Conservation (phyloP, 192 early-diverging fungal genomes). For the Podila horticola region DNA sequence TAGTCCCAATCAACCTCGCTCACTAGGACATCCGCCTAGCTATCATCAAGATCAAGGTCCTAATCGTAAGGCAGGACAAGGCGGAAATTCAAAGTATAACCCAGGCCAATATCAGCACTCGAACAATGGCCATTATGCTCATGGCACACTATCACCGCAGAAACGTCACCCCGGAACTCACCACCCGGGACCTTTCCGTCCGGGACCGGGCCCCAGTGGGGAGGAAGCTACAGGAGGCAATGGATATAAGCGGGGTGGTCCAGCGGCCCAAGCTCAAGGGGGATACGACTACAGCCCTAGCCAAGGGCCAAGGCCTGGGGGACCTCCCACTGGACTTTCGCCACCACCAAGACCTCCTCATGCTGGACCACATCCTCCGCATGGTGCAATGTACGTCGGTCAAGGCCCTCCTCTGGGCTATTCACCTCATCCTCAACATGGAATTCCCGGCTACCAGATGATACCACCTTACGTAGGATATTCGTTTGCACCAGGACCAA, state of each 20-base stretch:
- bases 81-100: conserved; percentile 14
- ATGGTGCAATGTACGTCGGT: conserved; percentile 17
- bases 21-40: background rate
- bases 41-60: conserved; percentile 18
- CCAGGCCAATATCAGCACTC: background rate
- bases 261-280: background rate
- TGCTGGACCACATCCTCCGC: no score
- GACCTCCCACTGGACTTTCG: no score
- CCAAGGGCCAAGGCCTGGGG: no score
- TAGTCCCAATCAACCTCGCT: background rate
- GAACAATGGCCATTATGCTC: background rate
- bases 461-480: conserved; percentile 41
- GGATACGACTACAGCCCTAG: background rate
- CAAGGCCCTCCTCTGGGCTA: conserved; percentile 24
- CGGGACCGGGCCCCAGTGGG: background rate
- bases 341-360: no score
- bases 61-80: conserved; percentile 19
- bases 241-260: conserved; percentile 5
- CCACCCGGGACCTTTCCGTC: conserved; percentile 2
- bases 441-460: conserved; percentile 27
- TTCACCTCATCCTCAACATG: conserved; percentile 3
- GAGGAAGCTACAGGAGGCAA: background rate
- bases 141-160: conserved; percentile 6
- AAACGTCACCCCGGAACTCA: conserved; percentile 12
- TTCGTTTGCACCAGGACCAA: conserved; percentile 26